Conservation (phyloP, 495 filamentous ascomycete species). For the Sabuloglossum arenarium region DNA sequence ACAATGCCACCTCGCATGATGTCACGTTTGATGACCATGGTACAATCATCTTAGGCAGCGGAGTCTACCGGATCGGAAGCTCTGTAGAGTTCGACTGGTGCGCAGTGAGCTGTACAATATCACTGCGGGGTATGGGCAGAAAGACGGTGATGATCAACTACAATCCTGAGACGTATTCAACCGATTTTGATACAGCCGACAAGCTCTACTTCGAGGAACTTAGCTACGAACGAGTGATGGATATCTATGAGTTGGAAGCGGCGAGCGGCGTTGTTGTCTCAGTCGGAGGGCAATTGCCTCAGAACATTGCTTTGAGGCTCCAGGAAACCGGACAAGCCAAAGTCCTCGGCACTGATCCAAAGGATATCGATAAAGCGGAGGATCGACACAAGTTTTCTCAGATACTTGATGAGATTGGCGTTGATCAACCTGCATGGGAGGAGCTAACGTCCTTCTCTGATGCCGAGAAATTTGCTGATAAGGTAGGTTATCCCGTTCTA, state of each 20-base stretch:
- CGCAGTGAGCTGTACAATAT: slow-evolving; percentile 79
- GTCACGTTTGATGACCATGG: slow-evolving; percentile 90
- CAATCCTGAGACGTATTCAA: slow-evolving; percentile 75
- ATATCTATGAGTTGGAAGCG: slow-evolving; percentile 87
- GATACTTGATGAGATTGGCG: slow-evolving; percentile 86
- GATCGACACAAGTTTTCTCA: slow-evolving; percentile 96
- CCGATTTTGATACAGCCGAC: slow-evolving; percentile 88
- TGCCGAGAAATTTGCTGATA: slow-evolving; percentile 62
- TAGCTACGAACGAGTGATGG: slow-evolving; percentile 94
- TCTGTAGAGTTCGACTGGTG: slow-evolving; percentile 99
- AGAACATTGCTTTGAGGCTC: slow-evolving; percentile 91
- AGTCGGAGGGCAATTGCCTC: slow-evolving; percentile 86
- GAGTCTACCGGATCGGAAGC: slow-evolving; percentile 91
- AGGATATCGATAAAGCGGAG: slow-evolving; percentile 92
- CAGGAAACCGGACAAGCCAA: slow-evolving; percentile 79
- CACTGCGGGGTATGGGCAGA: slow-evolving; percentile 73
- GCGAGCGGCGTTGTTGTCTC: slow-evolving; percentile 83
- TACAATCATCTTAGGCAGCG: slow-evolving; percentile 72
- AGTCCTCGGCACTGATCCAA: slow-evolving; percentile 75
- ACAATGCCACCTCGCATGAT: slow-evolving; percentile 91
- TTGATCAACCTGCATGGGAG: slow-evolving; percentile 96
- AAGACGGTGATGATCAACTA: slow-evolving; percentile 99
- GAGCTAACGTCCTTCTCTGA: slow-evolving; percentile 82
- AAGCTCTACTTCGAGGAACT: slow-evolving; percentile 94
- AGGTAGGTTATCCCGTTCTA: slow-evolving; percentile 78